Evolutionary conservation across 1,284 basidiomycete species (phyloP), one percentile per base, ranked within the genome.

Genomic region (Sanghuangporus sanghuang): DNA sequence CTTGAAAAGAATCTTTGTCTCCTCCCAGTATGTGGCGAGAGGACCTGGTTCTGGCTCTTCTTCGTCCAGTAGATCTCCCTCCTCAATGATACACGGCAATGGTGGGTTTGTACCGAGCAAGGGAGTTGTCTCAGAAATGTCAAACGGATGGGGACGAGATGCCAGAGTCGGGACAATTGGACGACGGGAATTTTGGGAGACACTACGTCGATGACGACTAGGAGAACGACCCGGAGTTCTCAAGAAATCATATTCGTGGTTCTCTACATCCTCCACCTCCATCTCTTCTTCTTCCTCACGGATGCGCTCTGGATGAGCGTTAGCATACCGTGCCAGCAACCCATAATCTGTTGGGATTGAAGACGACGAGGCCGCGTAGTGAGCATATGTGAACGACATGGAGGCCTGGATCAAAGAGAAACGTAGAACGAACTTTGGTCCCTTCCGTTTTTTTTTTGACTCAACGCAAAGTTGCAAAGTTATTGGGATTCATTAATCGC

Each of bases 341-440:
- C 83, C 85, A 69, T 87, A 86, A 73, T 87, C 85, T 0, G 83
- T 82, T 18, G 86, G 85, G 12, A 86, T 71, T 2, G 85, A 87
- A 0, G 82, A 80, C 14, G 84, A 79, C 5, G 73, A 75, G 1
- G 76, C 69, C 0, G 72, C 70, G 63, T 76, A 75, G 69, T 83
- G 80, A 32, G 82, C 79, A 67, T 86, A 84, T 11, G 80, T 76
- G 27, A 72, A 75, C 3, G 78, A 77, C 77, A 79, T 78, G 63
- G 49, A 9, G n/a, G 9, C 14, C 9, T 27, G 8, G 49, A 27
- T 52, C 42, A 9, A 44, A 12, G 42, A 3, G 3, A 44, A 44
- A 12, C n/a, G n/a, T 44, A n/a, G 42, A 6, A 14, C 3, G n/a
- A 44, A n/a, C 42, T 44, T 5, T 32, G 4, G 27, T 32, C 27